A percentile compares a stretch with the other conserved stretches of the same genome.
These are phyloP conservation scores for Nothophoma quercina DNA, from an alignment of 2,329 filamentous ascomycete genomes.

Conservation along the genomic window DNA sequence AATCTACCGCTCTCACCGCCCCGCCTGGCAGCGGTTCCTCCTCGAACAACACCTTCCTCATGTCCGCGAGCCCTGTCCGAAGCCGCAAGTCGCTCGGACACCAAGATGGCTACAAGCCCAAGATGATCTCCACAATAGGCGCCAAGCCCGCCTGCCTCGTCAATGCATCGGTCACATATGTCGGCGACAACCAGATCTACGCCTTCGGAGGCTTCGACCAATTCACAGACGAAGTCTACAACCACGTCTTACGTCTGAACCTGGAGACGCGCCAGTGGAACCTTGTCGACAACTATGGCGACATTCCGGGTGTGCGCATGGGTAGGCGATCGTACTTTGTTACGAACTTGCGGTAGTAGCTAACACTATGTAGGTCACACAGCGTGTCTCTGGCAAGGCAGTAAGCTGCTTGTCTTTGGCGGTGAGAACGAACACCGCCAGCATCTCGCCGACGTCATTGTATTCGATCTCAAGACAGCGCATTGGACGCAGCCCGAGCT, in stretches of 20 bases:
- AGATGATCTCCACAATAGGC: conserved; percentile 69
- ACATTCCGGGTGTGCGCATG: conserved; percentile 97
- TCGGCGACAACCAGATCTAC: conserved; percentile 95
- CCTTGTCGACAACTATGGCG: conserved; percentile 96
- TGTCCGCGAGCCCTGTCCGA: conserved; percentile 76
- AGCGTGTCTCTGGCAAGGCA: conserved; percentile 88
- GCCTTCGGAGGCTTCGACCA: conserved; percentile 98
- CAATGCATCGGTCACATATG: conserved; percentile 98
- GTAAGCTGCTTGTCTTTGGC: conserved; percentile 96
- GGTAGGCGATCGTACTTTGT: conserved; percentile 64
- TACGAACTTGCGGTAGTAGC: neutral
- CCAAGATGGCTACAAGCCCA: conserved; percentile 84
- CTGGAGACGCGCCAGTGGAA: conserved; percentile 90
- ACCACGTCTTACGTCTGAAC: conserved; percentile 91
- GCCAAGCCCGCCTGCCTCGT: conserved; percentile 89
- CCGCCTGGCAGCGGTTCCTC: conserved; percentile 60
- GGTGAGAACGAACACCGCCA: conserved; percentile 98
- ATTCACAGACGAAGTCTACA: conserved; percentile 98
- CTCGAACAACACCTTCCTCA: conserved; percentile 85
- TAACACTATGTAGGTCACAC: conserved; percentile 74
- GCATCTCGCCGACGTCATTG: conserved; percentile 93
- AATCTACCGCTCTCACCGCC: conserved; percentile 54
- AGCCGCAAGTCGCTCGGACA: conserved; percentile 58
- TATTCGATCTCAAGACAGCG: conserved; percentile 92
- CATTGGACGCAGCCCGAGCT: conserved; percentile 95